Evolutionary conservation across 225 moss, liverwort and hornwort species (phyloP), one percentile per base, ranked within the genome.

Genomic region (Thuidium tamariscinum): DNA sequence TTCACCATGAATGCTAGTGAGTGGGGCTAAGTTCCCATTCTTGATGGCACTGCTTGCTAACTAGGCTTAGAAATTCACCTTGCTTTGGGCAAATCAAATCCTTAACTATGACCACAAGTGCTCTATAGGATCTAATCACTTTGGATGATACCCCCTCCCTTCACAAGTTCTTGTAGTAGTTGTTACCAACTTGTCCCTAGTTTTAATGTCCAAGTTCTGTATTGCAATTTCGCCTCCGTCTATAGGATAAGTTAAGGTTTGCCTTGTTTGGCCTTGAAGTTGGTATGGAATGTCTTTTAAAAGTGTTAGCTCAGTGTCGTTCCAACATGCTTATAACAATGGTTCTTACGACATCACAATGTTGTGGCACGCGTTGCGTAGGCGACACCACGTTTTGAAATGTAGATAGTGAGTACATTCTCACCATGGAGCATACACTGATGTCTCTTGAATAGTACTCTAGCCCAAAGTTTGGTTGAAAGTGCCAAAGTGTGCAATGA

Each of bases 151-250:
- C 15, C 77, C 48, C 19, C 30, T 6, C 11, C 73, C 32, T 64
- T 16, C 69, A 87, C 55, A 95, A 82, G 82, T 95, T 94, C 74
- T 83, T 84, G 89, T 49, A 95, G 82, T 95, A 34, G 51, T 34
- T 51, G 8, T 49, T 32, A 20, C 48, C 34, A 21, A 51, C 34
- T 48, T 49, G 51, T 89, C 79, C 4, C 88, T 85, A 1, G 94
- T 91, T 5, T 32, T 76, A 16, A 48, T 37, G 74, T 92, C 93
- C 89, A 96, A 30, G 54, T 91, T 57, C 77, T 70, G 37, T 61
- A 68, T 25, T 34, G 73, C 64, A 63, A 82, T 39, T 5, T 69
- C 29, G 12, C 61, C 20, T 16, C 37, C 69, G 7, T 3, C 20
- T 41, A 15, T 25, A 5, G 81, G 93, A 87, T 95, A 95, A 49